Evolutionary conservation across 768 basidiomycete species (phyloP).

Genomic region (Xanthoconium purpureum): DNA sequence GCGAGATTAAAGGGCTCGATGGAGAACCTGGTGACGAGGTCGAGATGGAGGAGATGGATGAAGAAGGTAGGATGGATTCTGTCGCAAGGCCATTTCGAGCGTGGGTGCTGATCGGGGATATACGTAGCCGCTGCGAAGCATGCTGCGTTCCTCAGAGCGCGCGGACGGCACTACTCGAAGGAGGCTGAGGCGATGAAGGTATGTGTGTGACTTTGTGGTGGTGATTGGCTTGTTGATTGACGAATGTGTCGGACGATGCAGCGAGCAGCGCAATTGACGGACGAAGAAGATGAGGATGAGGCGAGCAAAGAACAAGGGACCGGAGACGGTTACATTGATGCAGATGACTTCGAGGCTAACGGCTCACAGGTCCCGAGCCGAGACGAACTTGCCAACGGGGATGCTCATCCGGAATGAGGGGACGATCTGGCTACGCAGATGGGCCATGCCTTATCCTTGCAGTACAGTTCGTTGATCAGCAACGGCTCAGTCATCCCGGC

Average conservation of each 20-base stretch:
- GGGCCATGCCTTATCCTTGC: neutral
- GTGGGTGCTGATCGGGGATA: neutral
- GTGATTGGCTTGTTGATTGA: neutral
- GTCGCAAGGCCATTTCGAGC: neutral
- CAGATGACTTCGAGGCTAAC: conserved; percentile 1
- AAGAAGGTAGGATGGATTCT: conserved; percentile 60
- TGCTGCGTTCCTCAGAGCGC: conserved; percentile 74
- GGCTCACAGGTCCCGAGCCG: neutral
- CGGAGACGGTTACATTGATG: conserved; percentile 15
- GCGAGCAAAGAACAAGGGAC: neutral
- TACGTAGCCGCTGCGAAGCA: conserved; percentile 73
- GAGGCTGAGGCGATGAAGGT: conserved; percentile 95
- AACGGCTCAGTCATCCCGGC: neutral
- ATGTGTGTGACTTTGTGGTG: conserved; percentile 7
- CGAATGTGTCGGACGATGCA: conserved; percentile 28
- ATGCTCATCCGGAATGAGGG: conserved; percentile 17
- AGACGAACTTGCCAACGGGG: conserved; percentile 19
- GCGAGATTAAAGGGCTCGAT: conserved; percentile 49
- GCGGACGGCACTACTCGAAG: conserved; percentile 84
- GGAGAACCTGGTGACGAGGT: conserved; percentile 47
- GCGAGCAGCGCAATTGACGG: conserved; percentile 64
- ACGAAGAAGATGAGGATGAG: conserved; percentile 52
- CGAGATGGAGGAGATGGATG: conserved; percentile 85
- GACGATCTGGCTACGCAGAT: neutral
- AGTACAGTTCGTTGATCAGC: neutral